These are phyloP conservation scores for Colletotrichum simmondsii DNA, from an alignment of 2,329 filamentous ascomycete genomes.

Conservation along the genomic window DNA sequence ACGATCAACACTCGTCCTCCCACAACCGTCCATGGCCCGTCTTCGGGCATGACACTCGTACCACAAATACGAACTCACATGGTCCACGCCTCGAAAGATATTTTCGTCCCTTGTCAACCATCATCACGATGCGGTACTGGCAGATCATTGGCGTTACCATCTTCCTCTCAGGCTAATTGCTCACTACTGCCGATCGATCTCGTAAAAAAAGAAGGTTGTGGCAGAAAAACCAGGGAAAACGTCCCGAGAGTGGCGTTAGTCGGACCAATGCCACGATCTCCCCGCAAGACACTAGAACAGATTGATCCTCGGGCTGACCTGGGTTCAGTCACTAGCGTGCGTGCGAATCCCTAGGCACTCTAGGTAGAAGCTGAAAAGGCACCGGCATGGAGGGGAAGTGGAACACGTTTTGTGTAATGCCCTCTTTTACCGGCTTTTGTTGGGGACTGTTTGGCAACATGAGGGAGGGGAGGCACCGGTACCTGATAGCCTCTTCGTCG, in stretches of 20 bases:
- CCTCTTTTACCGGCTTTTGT: neutral
- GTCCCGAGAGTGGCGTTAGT: neutral
- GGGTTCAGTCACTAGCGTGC: neutral
- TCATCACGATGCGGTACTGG: neutral
- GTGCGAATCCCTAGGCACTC: neutral
- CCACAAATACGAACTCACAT: slow-evolving; percentile 19
- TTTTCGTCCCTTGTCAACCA: neutral
- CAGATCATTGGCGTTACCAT: too few relatives aligned
- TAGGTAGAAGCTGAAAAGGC: neutral
- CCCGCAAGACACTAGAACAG: slow-evolving; percentile 8
- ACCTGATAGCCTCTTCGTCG: neutral
- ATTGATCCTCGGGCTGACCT: slow-evolving; percentile 1
- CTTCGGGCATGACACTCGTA: neutral
- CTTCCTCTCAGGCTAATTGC: neutral
- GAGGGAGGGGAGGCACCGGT: neutral
- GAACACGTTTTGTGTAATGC: neutral
- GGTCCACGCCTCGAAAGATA: neutral
- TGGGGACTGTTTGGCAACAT: neutral
- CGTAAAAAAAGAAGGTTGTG: neutral
- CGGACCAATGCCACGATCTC: neutral
- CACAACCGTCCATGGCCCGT: neutral
- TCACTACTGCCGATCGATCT: neutral
- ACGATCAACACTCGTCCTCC: neutral
- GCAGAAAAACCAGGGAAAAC: neutral
- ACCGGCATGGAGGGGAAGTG: neutral